Base-by-base conservation (phyloP, 371 early-diverging fungal species). In the Mortierella sp. region DNA sequence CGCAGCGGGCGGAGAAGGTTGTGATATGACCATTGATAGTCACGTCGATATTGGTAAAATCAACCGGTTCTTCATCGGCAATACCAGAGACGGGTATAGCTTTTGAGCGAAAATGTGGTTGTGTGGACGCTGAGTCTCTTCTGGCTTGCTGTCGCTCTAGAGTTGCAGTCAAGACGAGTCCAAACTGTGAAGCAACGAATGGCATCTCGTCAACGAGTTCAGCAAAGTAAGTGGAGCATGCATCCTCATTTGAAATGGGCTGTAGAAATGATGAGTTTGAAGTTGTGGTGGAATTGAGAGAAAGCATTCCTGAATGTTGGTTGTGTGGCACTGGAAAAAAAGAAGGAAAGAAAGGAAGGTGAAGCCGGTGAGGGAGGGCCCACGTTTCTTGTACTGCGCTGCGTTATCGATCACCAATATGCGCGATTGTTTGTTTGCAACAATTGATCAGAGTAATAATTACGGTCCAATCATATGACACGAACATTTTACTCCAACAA, bases 151-250 rank as follows among this genome's bases (percentile, higher is more conserved):
- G 37, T 12, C 35, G 20, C 39, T 66, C 75, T 49, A 75, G n/a
- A 1, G 68, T 69, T 6, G 72, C 66, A 35, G 51, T 63, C 22
- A 81, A 47, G 59, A 66, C 69, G 2, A 81, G 32, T 2, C 81
- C 81, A 32, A 75, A 72, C 24, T 68, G 72, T 0, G 75, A 81
- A 37, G 49, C 61, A 18, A 59, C 63, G 3, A 67, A 35, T 22
- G 80, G 80, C 30, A 79, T 37, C 6, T 67, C 54, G 0, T 24
- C 37, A 26, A 47, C 45, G 3, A 80, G 35, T 43, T 75, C 72
- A 1, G 68, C 57, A 14, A 79, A 68, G 45, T 71, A 71, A 32
- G 59, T 64, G 18, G 72, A 59, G 14, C 43, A 35, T 55, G 70
- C 70, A 49, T 40, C 45, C 20, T 52, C 66, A 39, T 65, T 65